Base-by-base conservation (phyloP, 495 filamentous ascomycete species). In the Penicillium desertorum region DNA sequence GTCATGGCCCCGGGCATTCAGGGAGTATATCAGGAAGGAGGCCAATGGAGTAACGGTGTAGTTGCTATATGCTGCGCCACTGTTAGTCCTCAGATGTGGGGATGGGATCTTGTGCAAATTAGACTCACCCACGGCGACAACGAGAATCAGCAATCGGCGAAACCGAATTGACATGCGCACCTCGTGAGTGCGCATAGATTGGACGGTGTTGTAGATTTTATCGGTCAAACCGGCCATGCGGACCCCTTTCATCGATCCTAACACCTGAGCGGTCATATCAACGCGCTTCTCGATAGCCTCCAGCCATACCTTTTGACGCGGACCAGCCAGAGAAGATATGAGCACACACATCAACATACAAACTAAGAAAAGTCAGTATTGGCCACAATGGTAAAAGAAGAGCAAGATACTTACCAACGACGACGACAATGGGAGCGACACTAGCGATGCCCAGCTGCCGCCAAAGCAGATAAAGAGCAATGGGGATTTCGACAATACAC, bases 381-480 rank as follows among this genome's bases (percentile, higher is more conserved):
- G 14, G 8, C 54, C 32, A 32, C 41, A 49, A 30, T 30, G 29
- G 29, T 30, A 30, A 30, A 30, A 30, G 2, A 30, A 30, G 20
- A 45, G 25, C 68, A 39, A 70, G 47, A 1, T 63, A 63, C 23
- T 63, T 29, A 61, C 79, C 54, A 25, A 80, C 54, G 5, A 71
- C 66, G 16, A 77, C 67, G 37, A 72, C 70, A 50, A 83, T 67
- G 10, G 83, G 81, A 2, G 73, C 76, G 57, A 65, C 42, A 29
- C 53, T 48, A 8, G 62, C 65, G 9, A 73, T 77, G 3, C 80
- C 76, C 12, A 86, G 69, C 58, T 85, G 72, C 37, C 67, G 62
- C 34, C 77, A 63, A 12, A 88, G 61, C 23, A 87, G 66, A 5
- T 60, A 71, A 5, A 79, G 75, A 3, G 83, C 84, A 25, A 87